A percentile compares a stretch with the other conserved stretches of the same genome.
These are phyloP conservation scores for Neohortaea acidophila DNA, from an alignment of 495 filamentous ascomycete genomes.

Conservation along the genomic window DNA sequence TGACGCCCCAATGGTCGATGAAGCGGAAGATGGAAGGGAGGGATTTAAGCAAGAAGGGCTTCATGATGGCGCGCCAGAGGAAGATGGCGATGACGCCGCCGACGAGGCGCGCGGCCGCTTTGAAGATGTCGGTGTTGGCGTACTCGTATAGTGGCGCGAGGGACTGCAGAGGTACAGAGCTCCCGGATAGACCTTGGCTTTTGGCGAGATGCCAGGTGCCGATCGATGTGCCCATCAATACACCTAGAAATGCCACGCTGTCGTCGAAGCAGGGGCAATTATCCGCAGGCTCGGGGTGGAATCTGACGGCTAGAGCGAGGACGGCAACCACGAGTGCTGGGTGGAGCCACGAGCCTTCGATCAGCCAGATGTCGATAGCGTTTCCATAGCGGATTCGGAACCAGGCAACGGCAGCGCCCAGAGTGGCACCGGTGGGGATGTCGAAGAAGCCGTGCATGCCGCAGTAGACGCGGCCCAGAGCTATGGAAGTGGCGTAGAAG, in stretches of 20 bases:
- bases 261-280: slow-evolving; percentile 97
- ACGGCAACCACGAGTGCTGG: slow-evolving; percentile 45
- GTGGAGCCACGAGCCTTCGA: slow-evolving; percentile 38
- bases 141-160: slow-evolving; percentile 30
- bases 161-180: slow-evolving; percentile 19
- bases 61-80: slow-evolving; percentile 74
- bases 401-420: slow-evolving; percentile 54
- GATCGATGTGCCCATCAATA: slow-evolving; percentile 63
- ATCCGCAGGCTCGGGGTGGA: slow-evolving; percentile 92
- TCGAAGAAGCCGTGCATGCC: slow-evolving; percentile 98
- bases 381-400: slow-evolving; percentile 59
- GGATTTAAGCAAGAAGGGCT: slow-evolving; percentile 59
- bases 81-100: slow-evolving; percentile 73
- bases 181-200: slow-evolving; percentile 29
- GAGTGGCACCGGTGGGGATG: slow-evolving; percentile 57
- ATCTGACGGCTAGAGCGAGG: slow-evolving; percentile 60
- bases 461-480: slow-evolving; percentile 83
- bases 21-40: slow-evolving; percentile 79
- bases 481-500: slow-evolving; percentile 76
- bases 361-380: slow-evolving; percentile 49
- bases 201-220: slow-evolving; percentile 62
- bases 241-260: slow-evolving; percentile 81
- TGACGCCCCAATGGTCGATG: slow-evolving; percentile 62
- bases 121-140: slow-evolving; percentile 41
- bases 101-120: slow-evolving; percentile 47